These are phyloP conservation scores for Peronospora farinosa DNA, from an alignment of 352 stramenopile genomes.

Conservation along the genomic window DNA sequence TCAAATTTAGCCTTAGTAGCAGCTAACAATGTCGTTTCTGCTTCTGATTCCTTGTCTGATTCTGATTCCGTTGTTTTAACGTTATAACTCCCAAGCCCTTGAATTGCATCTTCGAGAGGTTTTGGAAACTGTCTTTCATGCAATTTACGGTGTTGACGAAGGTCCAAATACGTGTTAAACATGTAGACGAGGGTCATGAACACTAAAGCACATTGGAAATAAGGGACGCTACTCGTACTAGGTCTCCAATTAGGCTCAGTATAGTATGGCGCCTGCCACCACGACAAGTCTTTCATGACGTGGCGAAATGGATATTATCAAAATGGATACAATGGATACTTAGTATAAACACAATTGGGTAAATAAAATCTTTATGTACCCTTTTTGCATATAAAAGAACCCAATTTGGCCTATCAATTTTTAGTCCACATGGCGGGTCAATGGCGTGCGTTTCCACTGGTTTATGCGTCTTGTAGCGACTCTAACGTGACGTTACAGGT, in stretches of 20 bases:
- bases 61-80: constrained; percentile 9
- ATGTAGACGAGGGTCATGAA: constrained; percentile 89
- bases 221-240: constrained; percentile 39
- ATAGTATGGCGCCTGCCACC: constrained; percentile 50
- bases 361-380: neutral
- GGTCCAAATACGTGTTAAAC: constrained; percentile 91
- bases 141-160: constrained; percentile 88
- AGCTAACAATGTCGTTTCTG: constrained; percentile 55
- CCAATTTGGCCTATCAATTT: constrained; percentile 21
- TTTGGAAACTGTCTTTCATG: constrained; percentile 65
- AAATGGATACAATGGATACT: neutral
- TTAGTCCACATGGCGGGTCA: constrained; percentile 9
- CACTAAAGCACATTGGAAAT: constrained; percentile 66
- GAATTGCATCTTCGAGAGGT: constrained; percentile 47
- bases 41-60: constrained; percentile 18
- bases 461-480: constrained; percentile 9
- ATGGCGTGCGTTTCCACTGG: constrained; percentile 45
- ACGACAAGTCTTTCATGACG: constrained; percentile 24
- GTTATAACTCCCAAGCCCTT: constrained; percentile 39
- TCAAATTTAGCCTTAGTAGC: constrained; percentile 90
- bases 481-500: constrained; percentile 10
- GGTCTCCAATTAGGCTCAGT: constrained; percentile 49
- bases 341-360: neutral
- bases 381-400: constrained; percentile 1
- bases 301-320: constrained; percentile 3